phyloP scores from a whole-genome alignment of 73 alveolate species.

The Tetrahymena malaccensis region DNA sequence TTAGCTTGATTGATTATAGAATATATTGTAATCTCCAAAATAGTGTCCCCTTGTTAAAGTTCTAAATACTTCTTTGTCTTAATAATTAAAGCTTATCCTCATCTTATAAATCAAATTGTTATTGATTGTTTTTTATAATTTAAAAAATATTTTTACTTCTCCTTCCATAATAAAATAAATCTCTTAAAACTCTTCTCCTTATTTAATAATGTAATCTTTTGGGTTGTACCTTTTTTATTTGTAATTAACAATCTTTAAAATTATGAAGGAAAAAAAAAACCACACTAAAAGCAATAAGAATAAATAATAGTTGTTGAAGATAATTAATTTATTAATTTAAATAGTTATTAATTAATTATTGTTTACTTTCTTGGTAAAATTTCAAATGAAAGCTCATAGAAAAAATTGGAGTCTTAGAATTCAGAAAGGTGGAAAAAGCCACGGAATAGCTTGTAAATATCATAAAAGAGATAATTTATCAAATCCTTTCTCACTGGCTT shows the following conservation, averaged over 20 bases:
- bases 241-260: too few relatives aligned
- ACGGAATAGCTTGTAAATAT: slow-evolving; percentile 39
- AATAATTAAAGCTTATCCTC: slow-evolving; percentile 24
- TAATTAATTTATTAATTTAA: too few relatives aligned
- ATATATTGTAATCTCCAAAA: slow-evolving; percentile 46
- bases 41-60: slow-evolving; percentile 31
- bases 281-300: too few relatives aligned
- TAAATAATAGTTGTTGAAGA: too few relatives aligned
- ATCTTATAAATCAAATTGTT: neutral
- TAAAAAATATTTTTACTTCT: slow-evolving; percentile 26
- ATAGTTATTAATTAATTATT: too few relatives aligned
- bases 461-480: slow-evolving; percentile 47
- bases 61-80: neutral
- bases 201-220: slow-evolving; percentile 62
- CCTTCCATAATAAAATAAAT: slow-evolving; percentile 81
- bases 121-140: neutral
- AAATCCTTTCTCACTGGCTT: slow-evolving; percentile 42
- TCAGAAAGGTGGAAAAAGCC: slow-evolving; percentile 42
- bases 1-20: slow-evolving; percentile 45
- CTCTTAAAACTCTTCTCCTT: slow-evolving; percentile 80
- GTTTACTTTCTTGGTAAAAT: slow-evolving; percentile 48
- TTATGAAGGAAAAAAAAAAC: too few relatives aligned
- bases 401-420: slow-evolving; percentile 48
- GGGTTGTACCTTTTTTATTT: neutral
- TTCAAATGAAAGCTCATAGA: slow-evolving; percentile 53